Conservation (phyloP, 192 early-diverging fungal species). For the Dimargaris cristalligena region DNA sequence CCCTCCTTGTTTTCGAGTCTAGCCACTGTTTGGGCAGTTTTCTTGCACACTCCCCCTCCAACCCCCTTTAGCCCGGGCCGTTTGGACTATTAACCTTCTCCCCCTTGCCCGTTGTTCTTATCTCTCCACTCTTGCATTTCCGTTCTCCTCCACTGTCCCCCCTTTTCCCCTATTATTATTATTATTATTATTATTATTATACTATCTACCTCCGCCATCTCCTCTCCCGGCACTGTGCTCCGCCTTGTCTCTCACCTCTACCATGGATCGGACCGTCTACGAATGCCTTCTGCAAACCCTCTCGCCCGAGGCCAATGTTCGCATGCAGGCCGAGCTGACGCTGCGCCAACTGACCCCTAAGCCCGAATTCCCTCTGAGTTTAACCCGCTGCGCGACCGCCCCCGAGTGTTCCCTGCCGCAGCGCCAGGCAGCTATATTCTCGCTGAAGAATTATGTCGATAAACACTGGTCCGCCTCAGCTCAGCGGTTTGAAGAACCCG, state of each 20-base stretch:
- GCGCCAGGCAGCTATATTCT: slow-evolving; percentile 50
- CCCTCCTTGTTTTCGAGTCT: too few species aligned
- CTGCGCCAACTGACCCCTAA: slow-evolving; percentile 43
- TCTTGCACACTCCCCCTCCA: too few species aligned
- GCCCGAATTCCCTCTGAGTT: slow-evolving; percentile 47
- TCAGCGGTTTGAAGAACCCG: background rate
- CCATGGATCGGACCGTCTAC: slow-evolving; percentile 59
- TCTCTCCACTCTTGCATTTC: background rate
- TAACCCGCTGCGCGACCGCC: slow-evolving; percentile 43
- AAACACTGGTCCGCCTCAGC: slow-evolving; percentile 40
- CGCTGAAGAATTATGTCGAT: slow-evolving; percentile 55
- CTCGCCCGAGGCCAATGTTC: slow-evolving; percentile 42
- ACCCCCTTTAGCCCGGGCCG: too few species aligned
- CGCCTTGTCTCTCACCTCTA: too few species aligned
- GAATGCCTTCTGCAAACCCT: slow-evolving; percentile 51
- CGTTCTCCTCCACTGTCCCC: background rate
- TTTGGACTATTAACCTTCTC: background rate
- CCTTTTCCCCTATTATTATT: slow-evolving; percentile 4
- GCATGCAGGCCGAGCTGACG: slow-evolving; percentile 44
- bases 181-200: too few species aligned
- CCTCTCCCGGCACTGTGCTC: too few species aligned
- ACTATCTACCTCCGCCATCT: too few species aligned
- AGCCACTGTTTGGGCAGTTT: too few species aligned
- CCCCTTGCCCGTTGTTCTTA: background rate
- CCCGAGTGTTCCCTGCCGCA: slow-evolving; percentile 40